Evolutionary conservation across 2,329 filamentous ascomycete genomes (phyloP).

Genomic region (Epichloe glyceriae): DNA sequence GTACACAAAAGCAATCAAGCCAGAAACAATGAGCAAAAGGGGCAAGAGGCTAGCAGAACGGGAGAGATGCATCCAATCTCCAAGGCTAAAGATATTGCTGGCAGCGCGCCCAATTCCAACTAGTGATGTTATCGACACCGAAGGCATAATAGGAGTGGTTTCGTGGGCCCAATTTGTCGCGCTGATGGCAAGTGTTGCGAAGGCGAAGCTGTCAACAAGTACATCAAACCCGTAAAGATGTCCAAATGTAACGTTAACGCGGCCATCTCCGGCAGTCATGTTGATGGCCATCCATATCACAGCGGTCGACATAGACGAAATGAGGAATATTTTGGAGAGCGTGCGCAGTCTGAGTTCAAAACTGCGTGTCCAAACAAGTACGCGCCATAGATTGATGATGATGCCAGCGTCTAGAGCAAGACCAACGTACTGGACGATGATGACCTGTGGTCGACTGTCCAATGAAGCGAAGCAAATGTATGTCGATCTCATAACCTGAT

Average conservation of each 20-base stretch:
- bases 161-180: slow-evolving; percentile 34
- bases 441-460: slow-evolving; percentile 24
- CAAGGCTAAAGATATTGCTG: slow-evolving; percentile 24
- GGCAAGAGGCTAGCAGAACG: slow-evolving; percentile 23
- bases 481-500: slow-evolving; percentile 30
- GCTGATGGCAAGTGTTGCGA: slow-evolving; percentile 32
- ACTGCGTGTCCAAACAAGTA: slow-evolving; percentile 37
- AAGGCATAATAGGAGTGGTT: slow-evolving; percentile 29
- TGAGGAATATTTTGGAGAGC: slow-evolving; percentile 28
- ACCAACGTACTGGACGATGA: slow-evolving; percentile 30
- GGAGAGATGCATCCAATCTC: slow-evolving; percentile 33
- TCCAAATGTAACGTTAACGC: slow-evolving; percentile 22
- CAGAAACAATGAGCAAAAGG: slow-evolving; percentile 25
- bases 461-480: slow-evolving; percentile 35
- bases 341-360: slow-evolving; percentile 33
- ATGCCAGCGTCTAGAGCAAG: slow-evolving; percentile 34
- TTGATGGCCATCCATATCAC: slow-evolving; percentile 23
- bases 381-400: slow-evolving; percentile 35
- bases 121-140: slow-evolving; percentile 29
- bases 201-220: slow-evolving; percentile 32
- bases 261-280: slow-evolving; percentile 14
- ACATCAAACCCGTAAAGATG: slow-evolving; percentile 36
- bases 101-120: slow-evolving; percentile 25
- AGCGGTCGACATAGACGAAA: slow-evolving; percentile 26
- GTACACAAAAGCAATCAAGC: slow-evolving; percentile 31